Percentiles rank a stretch among this genome's conserved stretches.
phyloP scores from a whole-genome alignment of 805 yeast genomes.

The Candida ovalis region DNA sequence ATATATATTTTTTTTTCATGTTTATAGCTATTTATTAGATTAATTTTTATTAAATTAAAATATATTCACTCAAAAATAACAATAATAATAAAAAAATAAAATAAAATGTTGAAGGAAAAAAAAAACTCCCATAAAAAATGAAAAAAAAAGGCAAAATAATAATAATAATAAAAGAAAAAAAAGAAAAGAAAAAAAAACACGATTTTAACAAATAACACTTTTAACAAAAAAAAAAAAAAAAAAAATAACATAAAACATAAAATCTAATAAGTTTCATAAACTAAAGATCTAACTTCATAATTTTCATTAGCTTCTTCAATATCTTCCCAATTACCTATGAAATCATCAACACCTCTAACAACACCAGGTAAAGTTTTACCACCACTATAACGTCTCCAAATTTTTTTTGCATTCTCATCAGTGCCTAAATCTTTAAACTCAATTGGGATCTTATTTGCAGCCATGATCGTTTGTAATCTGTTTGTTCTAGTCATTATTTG shows the following conservation, averaged over 20 bases:
- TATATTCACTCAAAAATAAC: too few relatives aligned
- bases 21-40: too few relatives aligned
- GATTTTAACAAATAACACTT: too few relatives aligned
- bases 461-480: slow-evolving; percentile 66
- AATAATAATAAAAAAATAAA: too few relatives aligned
- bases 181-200: neutral
- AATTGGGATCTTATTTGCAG: slow-evolving; percentile 67
- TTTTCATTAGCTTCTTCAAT: slow-evolving; percentile 85
- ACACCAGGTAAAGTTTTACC: slow-evolving; percentile 83
- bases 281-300: slow-evolving; percentile 56
- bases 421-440: slow-evolving; percentile 79
- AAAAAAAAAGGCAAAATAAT: neutral
- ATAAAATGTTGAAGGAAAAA: too few relatives aligned
- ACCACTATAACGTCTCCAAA: slow-evolving; percentile 72
- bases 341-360: slow-evolving; percentile 76
- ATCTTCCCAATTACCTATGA: slow-evolving; percentile 82
- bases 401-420: slow-evolving; percentile 76
- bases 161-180: neutral
- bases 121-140: too few relatives aligned
- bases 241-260: neutral
- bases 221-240: neutral
- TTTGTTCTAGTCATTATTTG: slow-evolving; percentile 76
- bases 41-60: too few relatives aligned
- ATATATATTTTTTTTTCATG: too few relatives aligned
- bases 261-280: slow-evolving; percentile 56